These are phyloP conservation scores for Paspalum vaginatum DNA, from an alignment of 176 grass and related monocot genomes.

Conservation along the genomic window DNA sequence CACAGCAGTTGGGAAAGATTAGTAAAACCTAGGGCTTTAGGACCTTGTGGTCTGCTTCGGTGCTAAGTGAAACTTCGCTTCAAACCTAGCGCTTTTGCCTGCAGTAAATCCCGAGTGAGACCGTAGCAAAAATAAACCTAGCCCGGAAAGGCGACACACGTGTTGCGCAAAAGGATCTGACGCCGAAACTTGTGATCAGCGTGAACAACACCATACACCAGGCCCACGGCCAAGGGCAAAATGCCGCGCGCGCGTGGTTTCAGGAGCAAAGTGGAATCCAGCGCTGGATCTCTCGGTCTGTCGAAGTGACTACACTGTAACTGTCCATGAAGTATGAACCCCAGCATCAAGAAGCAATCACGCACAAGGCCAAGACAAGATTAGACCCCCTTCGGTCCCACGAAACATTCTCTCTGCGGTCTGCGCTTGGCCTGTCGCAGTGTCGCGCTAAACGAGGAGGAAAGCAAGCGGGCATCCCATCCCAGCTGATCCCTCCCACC, in stretches of 20 bases:
- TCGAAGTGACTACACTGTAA: constrained; percentile 34
- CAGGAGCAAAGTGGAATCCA: constrained; percentile 10
- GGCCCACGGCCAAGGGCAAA: constrained; percentile 13
- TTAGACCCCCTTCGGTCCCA: constrained; percentile 1
- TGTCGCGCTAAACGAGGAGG: background rate
- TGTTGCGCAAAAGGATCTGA: background rate
- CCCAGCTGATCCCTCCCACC: too few relatives aligned
- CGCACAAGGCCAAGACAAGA: constrained; percentile 7
- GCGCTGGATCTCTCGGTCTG: constrained; percentile 31
- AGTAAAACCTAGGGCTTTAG: background rate
- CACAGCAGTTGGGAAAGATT: background rate
- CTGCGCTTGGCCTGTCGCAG: background rate
- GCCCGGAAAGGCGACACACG: background rate
- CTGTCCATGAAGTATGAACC: constrained; percentile 13
- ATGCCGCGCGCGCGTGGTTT: background rate
- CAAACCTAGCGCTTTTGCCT: background rate
- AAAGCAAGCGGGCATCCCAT: background rate
- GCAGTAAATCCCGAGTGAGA: background rate
- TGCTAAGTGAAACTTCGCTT: background rate
- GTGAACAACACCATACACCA: background rate
- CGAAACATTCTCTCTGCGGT: constrained; percentile 25
- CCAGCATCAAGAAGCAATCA: constrained; percentile 35
- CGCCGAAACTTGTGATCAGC: constrained; percentile 6
- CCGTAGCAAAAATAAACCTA: background rate
- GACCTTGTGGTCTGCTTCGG: background rate